Percentiles rank a stretch among this genome's conserved stretches.
Conservation (phyloP, 2,329 filamentous ascomycete species). For the Lecanicillium sp. region DNA sequence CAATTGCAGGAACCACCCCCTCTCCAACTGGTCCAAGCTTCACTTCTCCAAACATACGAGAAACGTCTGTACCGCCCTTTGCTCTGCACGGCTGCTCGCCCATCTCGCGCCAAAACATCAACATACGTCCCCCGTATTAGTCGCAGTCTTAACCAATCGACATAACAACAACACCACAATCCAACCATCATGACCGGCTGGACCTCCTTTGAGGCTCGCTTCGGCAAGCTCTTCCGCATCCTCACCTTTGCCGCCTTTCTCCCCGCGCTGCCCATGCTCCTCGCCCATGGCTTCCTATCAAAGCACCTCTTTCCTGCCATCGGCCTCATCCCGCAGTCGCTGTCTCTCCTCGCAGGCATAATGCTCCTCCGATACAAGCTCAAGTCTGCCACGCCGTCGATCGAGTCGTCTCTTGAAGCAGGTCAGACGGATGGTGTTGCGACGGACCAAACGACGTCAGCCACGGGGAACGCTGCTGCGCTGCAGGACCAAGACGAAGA, state of each 20-base stretch:
- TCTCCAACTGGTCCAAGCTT: no score
- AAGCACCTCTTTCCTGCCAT: constrained; percentile 45
- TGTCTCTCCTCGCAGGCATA: constrained; percentile 22
- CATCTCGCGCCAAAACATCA: no score
- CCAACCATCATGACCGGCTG: constrained; percentile 3
- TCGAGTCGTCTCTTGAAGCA: background rate
- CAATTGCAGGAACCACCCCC: no score
- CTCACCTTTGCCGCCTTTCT: constrained; percentile 26
- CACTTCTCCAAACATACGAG: no score
- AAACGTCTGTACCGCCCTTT: no score
- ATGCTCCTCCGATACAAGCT: constrained; percentile 13
- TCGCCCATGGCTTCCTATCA: constrained; percentile 51
- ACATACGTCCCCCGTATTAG: no score
- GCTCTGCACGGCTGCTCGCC: no score
- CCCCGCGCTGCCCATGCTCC: constrained; percentile 29
- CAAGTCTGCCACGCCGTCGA: background rate
- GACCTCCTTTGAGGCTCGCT: constrained; percentile 7
- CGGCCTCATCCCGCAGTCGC: constrained; percentile 29
- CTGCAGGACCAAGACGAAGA: background rate
- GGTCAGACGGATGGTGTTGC: constrained; percentile 5
- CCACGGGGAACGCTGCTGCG: background rate
- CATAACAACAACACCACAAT: no score
- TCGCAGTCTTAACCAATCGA: no score
- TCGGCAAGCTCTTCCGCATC: constrained; percentile 22
- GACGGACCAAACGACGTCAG: no score